Conservation (phyloP, 202 grass and related monocot genomes). For the Schoenoplectus tabernaemontani region DNA sequence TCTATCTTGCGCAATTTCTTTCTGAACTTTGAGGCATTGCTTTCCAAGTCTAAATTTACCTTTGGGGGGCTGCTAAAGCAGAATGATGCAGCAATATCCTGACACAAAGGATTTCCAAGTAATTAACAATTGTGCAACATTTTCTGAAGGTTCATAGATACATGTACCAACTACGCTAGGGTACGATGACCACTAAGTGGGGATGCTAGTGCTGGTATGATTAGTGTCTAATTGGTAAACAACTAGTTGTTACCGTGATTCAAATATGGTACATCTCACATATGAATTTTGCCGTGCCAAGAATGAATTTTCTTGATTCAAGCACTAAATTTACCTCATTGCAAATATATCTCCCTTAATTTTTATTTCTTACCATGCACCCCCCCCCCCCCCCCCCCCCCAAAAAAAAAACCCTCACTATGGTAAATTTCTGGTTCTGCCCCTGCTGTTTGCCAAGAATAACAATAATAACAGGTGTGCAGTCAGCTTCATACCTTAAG, state of each 20-base stretch:
- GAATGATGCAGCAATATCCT: slow-evolving; percentile 64
- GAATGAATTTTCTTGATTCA: too few relatives aligned
- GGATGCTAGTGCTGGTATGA: background rate
- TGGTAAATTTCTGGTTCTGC: background rate
- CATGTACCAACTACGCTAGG: background rate
- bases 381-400: too few relatives aligned
- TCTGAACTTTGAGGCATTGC: slow-evolving; percentile 62
- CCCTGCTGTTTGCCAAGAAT: background rate
- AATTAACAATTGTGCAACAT: background rate
- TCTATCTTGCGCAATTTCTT: slow-evolving; percentile 64
- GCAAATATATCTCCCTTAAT: too few relatives aligned
- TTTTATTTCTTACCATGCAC: too few relatives aligned
- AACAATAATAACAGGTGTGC: background rate
- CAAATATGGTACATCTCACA: too few relatives aligned
- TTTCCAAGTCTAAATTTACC: slow-evolving; percentile 73
- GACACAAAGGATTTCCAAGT: background rate
- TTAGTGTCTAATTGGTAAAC: background rate
- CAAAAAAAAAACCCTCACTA: too few relatives aligned
- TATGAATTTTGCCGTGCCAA: too few relatives aligned
- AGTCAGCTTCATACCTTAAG: slow-evolving; percentile 55
- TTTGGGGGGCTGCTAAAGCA: slow-evolving; percentile 61
- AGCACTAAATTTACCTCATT: too few relatives aligned
- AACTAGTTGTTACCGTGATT: too few relatives aligned
- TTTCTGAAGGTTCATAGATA: background rate
- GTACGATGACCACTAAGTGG: too few relatives aligned